Evolutionary conservation across 768 basidiomycete genomes (phyloP), one percentile per base, ranked within the genome.

Genomic region (Agaricus subrufescens): DNA sequence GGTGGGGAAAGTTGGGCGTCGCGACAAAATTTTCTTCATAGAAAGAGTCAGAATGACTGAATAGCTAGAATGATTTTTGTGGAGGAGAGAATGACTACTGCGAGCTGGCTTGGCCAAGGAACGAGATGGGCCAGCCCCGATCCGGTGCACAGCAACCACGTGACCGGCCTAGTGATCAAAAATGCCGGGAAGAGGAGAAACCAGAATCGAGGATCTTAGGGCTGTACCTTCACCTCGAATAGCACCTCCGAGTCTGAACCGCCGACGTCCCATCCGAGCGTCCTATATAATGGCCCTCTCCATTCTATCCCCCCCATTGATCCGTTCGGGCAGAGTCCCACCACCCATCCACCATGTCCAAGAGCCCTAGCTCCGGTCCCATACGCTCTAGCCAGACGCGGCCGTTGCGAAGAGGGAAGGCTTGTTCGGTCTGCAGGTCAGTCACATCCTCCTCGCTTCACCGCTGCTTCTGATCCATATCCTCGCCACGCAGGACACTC

Each of bases 391-490:
- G 61, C 60, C 62, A 61, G 39, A 62, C 73, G 15, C 76, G 72
- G 63, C 79, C 80, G 10, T 65, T 82, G 62, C 78, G 76, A 70
- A 69, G 80, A 58, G 80, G 80, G n/a, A 76, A 71, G 54, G 80
- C 80, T 54, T 82, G 80, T 56, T 75, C 80, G 69, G 79, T 75
- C 54, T 82, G 80, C 73, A 71, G 80, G 79, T 76, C 57, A 51
- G 72, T 54, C 5, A 46, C 58, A 42, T 44, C 43, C 29, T 40
- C 19, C 40, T 14, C 31, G 31, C 9, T 12, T 44, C 25, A 43
- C 37, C 25, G 51, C 15, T 34, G 9, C 45, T 54, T 53, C n/a
- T 50, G 25, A 31, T 57, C 30, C 49, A 54, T 59, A 12, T 52
- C 42, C 56, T 48, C 14, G 39, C 43, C 30, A 27, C 27, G 30